These are phyloP conservation scores for Patellaria atrata DNA, from an alignment of 495 filamentous ascomycete species.

Conservation along the genomic window DNA sequence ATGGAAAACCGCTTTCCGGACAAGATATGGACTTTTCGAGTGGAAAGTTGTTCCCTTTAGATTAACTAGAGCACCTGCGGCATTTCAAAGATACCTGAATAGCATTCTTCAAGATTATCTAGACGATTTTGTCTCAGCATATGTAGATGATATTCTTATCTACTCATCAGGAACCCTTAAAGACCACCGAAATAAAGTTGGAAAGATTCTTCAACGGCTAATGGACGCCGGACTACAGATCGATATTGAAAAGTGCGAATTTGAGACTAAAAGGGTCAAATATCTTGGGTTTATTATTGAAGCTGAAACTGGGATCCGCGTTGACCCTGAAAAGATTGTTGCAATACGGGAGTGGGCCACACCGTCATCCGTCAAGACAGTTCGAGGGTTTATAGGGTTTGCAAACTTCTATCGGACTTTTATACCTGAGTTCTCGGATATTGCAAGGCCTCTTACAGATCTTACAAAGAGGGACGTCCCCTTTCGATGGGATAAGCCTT, in stretches of 20 bases:
- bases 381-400: too few species aligned
- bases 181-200: constrained; percentile 6
- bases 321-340: constrained; percentile 18
- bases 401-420: too few species aligned
- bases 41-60: constrained; percentile 21
- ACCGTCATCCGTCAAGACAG: too few species aligned
- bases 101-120: constrained; percentile 18
- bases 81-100: constrained; percentile 27
- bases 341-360: too few species aligned
- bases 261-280: constrained; percentile 16
- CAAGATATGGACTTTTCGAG: constrained; percentile 20
- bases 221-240: constrained; percentile 12
- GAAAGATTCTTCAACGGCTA: constrained; percentile 9
- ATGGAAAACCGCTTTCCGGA: constrained; percentile 28
- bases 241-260: constrained; percentile 23
- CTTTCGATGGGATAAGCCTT: too few species aligned
- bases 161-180: too few species aligned
- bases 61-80: constrained; percentile 15
- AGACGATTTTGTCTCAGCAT: constrained; percentile 20
- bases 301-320: constrained; percentile 13
- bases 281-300: constrained; percentile 21
- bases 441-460: too few species aligned
- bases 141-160: constrained; percentile 27
- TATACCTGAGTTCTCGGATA: too few species aligned
- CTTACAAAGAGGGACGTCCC: too few species aligned